Evolutionary conservation across 257 asterid species (phyloP), one percentile per base, ranked within the genome.

Genomic region (Salvia splendens): DNA sequence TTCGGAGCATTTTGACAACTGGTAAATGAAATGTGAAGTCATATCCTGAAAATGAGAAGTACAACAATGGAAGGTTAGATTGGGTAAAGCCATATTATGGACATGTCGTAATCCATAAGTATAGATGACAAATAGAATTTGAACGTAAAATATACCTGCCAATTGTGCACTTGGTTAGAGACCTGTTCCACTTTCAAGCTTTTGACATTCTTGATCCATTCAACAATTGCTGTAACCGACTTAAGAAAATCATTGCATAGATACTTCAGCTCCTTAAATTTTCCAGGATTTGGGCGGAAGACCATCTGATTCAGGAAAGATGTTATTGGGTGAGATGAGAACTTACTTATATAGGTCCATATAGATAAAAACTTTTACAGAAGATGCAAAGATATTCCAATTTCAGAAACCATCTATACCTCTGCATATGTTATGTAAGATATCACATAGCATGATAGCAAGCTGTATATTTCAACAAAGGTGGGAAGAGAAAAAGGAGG

Each of bases 281-380:
- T 88, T 48, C 76, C 91, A 57, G 95, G 76, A 78, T 82, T 78
- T 73, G 93, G 76, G 48, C 99, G 97, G 76, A 80, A 88, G 35
- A 88, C 94, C 79, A 83, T 85, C 92, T 85, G 82, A 49, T 42
- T 60, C 43, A 53, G 69, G 61, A 53, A 66, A 45, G 41, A 65
- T 10, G 47, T 52, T 58, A 71, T 32, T 48, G 67, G 50, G 35
- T 48, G 54, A 64, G 71, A 28, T 49, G 50, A 65, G 53, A 45
- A 50, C 63, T 42, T 10, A 60, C 41, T 61, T 64, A 15, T 9
- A 6, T 8, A 42, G 28, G 49, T 35, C n/a, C 65, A 72, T 28
- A 59, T 7, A 69, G 47, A 58, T 54, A 30, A 57, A 40, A 51
- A 15, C 30, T 24, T 11, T 11, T 42, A 28, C 46, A 38, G 45